Evolutionary conservation across 2,329 filamentous ascomycete species (phyloP).

Genomic region (Arthrobotrys sinensis): DNA sequence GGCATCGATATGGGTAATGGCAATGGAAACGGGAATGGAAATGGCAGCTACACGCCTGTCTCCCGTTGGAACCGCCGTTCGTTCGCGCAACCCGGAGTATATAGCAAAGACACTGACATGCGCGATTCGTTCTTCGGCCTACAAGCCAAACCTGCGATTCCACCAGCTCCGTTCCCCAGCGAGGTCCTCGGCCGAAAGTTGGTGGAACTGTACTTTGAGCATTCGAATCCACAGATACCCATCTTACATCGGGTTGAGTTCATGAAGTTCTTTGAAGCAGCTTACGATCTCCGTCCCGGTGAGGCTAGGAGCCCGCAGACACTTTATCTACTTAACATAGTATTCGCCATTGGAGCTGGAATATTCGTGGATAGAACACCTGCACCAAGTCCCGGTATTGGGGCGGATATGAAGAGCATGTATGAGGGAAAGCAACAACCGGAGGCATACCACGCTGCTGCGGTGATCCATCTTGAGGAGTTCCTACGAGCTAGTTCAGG

Average conservation of each 20-base stretch:
- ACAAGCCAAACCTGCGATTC: slow-evolving; percentile 89
- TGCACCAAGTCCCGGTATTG: slow-evolving; percentile 62
- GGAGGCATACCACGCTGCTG: slow-evolving; percentile 95
- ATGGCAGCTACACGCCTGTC: slow-evolving; percentile 66
- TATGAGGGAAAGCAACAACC: slow-evolving; percentile 74
- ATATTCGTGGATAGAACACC: slow-evolving; percentile 80
- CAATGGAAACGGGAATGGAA: slow-evolving; percentile 47
- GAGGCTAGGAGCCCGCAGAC: slow-evolving; percentile 75
- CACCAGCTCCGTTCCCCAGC: slow-evolving; percentile 86
- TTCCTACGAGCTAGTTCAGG: slow-evolving; percentile 86
- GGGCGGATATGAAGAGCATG: slow-evolving; percentile 31
- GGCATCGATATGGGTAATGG: slow-evolving; percentile 43
- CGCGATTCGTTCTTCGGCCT: slow-evolving; percentile 97
- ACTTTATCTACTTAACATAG: slow-evolving; percentile 95
- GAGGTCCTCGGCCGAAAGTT: slow-evolving; percentile 80
- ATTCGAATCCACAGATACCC: slow-evolving; percentile 95
- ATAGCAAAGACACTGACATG: slow-evolving; percentile 80
- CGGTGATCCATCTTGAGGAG: slow-evolving; percentile 89
- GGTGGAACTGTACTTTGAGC: slow-evolving; percentile 90
- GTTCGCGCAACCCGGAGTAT: slow-evolving; percentile 67
- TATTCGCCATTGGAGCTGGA: slow-evolving; percentile 94
- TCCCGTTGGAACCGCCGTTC: slow-evolving; percentile 67
- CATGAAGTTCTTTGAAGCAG: slow-evolving; percentile 86
- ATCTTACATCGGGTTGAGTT: slow-evolving; percentile 92
- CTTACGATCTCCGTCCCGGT: slow-evolving; percentile 76